Conservation (phyloP, 108 stramenopile species). For the Cyclotella choctawhatcheeana region DNA sequence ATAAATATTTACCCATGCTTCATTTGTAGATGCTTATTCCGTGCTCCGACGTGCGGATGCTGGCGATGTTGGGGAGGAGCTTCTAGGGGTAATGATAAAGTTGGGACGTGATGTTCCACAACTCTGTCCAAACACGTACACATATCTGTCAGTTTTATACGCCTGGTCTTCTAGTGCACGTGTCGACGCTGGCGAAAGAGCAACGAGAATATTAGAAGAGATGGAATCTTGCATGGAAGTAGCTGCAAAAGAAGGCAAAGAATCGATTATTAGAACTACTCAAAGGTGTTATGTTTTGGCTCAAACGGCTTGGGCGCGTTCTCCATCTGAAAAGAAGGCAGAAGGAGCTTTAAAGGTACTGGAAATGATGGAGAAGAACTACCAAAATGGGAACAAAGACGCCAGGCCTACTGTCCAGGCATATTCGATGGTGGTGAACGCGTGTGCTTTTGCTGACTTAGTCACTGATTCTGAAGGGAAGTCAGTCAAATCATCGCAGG, state of each 20-base stretch:
- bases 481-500: constrained; percentile 33
- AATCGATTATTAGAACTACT: constrained; percentile 57
- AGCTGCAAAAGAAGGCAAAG: constrained; percentile 34
- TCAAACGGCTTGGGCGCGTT: constrained; percentile 64
- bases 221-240: constrained; percentile 61
- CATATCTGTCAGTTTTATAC: constrained; percentile 60
- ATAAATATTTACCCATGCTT: neutral
- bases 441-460: constrained; percentile 66
- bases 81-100: constrained; percentile 56
- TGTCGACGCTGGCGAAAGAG: constrained; percentile 60
- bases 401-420: constrained; percentile 53
- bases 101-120: constrained; percentile 45
- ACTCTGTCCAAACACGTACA: constrained; percentile 61
- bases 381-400: constrained; percentile 48
- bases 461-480: constrained; percentile 39
- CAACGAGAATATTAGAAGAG: constrained; percentile 46
- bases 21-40: constrained; percentile 57
- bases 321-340: constrained; percentile 55
- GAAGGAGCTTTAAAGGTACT: constrained; percentile 58
- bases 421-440: constrained; percentile 73
- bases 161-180: constrained; percentile 62
- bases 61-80: constrained; percentile 62
- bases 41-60: constrained; percentile 60
- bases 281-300: constrained; percentile 60
- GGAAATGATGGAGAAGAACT: constrained; percentile 58